Base-by-base conservation (phyloP, 805 yeast genomes). In the Cyberlindnera meyerae region DNA sequence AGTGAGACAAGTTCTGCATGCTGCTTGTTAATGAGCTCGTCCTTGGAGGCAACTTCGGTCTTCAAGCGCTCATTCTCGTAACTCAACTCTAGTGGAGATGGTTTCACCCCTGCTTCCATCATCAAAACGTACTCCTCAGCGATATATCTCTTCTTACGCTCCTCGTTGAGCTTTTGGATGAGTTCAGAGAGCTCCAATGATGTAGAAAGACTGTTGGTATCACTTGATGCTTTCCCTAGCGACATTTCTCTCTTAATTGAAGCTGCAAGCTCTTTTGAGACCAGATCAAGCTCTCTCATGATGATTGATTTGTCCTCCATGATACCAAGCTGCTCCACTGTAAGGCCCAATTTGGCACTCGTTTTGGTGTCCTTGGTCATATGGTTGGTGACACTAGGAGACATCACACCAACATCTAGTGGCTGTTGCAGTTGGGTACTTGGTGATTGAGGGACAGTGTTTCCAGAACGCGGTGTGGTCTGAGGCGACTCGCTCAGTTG, bases 181-280 rank as follows among this genome's bases (percentile, higher is more conserved):
- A 84, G 52, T 16, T 71, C 71, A 1, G 73, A 65, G 20, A 82
- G 70, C 22, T 65, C 66, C 2, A 61, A 37, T 1, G 72, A 57
- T 15, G 34, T 14, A 30, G 66, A 62, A 21, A 66, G 61, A 14
- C 29, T 27, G 11, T 22, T 16, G 4, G 17, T 14, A 6, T 12
- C 11, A 4, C n/a, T 17, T 18, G 55, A 18, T 75, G 27, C 37
- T 29, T 60, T 65, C 33, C 63, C 88, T 30, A 83, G 53, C 14
- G 64, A 55, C n/a, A 82, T 63, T 54, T 84, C 94, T 27, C 93
- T 63, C 36, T 75, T 71, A 31, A 83, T 80, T 0, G 89, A 78
- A 17, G 75, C 75, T 0, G 88, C 89, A 33, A 84, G 63, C 50
- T 83, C 94, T 18, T 73, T 71, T 1, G 89, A 79, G 1, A 84